Evolutionary conservation across 2,329 filamentous ascomycete genomes (phyloP).

Genomic region (Claviceps citrina): DNA sequence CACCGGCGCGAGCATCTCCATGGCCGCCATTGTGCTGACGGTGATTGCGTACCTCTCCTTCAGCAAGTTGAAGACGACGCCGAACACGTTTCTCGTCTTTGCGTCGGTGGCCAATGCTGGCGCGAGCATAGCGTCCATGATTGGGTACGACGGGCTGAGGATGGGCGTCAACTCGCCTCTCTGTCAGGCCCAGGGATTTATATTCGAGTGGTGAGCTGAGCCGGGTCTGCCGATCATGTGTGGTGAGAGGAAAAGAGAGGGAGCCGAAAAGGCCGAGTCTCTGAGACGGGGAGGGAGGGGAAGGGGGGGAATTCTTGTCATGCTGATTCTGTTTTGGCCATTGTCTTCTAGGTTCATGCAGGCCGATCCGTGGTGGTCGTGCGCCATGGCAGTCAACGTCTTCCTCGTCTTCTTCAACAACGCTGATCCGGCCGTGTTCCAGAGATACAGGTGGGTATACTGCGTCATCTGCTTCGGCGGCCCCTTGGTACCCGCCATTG

Average conservation of each 20-base stretch:
- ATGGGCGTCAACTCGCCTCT: slow-evolving; percentile 38
- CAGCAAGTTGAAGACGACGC: slow-evolving; percentile 38
- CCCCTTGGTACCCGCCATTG: slow-evolving; percentile 50
- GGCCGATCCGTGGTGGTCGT: slow-evolving; percentile 60
- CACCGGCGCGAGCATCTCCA: slow-evolving; percentile 36
- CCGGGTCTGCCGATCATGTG: neutral
- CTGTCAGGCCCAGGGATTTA: slow-evolving; percentile 45
- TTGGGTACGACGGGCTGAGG: slow-evolving; percentile 49
- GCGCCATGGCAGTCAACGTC: slow-evolving; percentile 71
- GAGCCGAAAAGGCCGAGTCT: too few relatives aligned
- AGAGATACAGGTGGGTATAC: slow-evolving; percentile 56
- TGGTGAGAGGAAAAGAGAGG: too few relatives aligned
- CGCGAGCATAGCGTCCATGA: slow-evolving; percentile 50
- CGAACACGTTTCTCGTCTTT: slow-evolving; percentile 33
- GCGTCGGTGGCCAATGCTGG: slow-evolving; percentile 29
- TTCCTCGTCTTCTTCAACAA: slow-evolving; percentile 50
- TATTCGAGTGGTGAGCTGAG: slow-evolving; percentile 49
- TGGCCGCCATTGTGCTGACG: slow-evolving; percentile 34
- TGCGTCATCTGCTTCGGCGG: slow-evolving; percentile 53
- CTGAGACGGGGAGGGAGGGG: too few relatives aligned
- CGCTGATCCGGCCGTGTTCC: slow-evolving; percentile 46
- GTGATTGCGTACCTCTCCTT: slow-evolving; percentile 33
- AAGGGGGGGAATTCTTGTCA: too few relatives aligned
- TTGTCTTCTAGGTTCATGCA: slow-evolving; percentile 49
- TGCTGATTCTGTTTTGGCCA: neutral